Conservation (phyloP, 495 filamentous ascomycete species). For the Beverwykella pulmonaria region DNA sequence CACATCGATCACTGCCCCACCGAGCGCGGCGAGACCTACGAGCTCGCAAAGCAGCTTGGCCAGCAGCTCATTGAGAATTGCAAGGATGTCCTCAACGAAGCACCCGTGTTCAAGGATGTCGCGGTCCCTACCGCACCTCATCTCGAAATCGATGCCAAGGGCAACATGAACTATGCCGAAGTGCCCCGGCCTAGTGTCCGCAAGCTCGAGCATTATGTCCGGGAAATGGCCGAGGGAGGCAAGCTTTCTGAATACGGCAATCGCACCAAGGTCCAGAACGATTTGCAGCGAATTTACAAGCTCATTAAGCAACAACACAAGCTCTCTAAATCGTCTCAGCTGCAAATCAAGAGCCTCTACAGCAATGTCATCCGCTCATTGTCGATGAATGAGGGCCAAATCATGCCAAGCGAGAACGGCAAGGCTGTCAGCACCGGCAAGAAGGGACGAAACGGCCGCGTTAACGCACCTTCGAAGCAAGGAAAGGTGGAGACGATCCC, state of each 20-base stretch:
- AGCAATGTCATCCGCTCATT: conserved; percentile 89
- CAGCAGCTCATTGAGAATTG: conserved; percentile 96
- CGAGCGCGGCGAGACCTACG: conserved; percentile 94
- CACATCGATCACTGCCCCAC: conserved; percentile 99
- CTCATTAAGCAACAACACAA: conserved; percentile 97
- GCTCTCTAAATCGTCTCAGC: conserved; percentile 87
- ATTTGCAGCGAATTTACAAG: conserved; percentile 92
- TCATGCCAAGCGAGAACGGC: conserved; percentile 78
- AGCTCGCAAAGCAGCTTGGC: conserved; percentile 94
- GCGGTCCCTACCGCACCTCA: conserved; percentile 86
- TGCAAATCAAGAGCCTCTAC: conserved; percentile 94
- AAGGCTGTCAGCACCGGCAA: conserved; percentile 59
- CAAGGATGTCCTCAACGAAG: conserved; percentile 78
- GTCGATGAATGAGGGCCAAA: conserved; percentile 96
- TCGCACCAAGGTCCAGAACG: conserved; percentile 95
- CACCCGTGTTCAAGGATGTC: conserved; percentile 95
- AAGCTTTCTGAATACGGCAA: conserved; percentile 99
- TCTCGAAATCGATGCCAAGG: conserved; percentile 84
- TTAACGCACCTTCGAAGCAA: conserved; percentile 63
- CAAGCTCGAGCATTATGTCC: conserved; percentile 98
- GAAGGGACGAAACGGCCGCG: conserved; percentile 64
- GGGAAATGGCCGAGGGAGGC: conserved; percentile 97
- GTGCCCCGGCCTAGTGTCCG: conserved; percentile 84
- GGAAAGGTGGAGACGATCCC: conserved; percentile 96
- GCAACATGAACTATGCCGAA: conserved; percentile 88